Evolutionary conservation across 441 rosid genomes (phyloP).

Genomic region (Pelargonium citronellum): DNA sequence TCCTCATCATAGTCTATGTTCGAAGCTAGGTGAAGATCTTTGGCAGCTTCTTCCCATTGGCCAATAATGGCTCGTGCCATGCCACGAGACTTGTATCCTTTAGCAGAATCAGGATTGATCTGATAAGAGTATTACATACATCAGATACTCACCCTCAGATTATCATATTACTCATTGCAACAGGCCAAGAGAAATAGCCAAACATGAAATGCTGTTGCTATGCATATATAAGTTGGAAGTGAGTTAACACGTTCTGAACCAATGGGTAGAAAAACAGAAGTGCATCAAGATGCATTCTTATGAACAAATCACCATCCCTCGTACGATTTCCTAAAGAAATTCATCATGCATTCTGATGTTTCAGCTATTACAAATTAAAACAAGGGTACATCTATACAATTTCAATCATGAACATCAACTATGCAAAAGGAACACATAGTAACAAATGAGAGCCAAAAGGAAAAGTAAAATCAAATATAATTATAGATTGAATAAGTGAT

Average conservation of each 20-base stretch:
- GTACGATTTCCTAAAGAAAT: no score
- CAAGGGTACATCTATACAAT: no score
- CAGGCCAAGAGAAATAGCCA: not conserved
- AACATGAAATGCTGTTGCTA: not conserved
- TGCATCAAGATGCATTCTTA: no score
- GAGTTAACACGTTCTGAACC: not conserved
- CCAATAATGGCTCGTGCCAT: constrained; percentile 85
- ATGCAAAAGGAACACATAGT: no score
- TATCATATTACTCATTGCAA: not conserved
- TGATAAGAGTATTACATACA: constrained; percentile 23
- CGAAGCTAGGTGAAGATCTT: constrained; percentile 84
- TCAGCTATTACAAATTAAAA: no score
- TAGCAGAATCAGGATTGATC: constrained; percentile 96
- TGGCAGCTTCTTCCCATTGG: constrained; percentile 87
- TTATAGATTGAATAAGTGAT: not conserved
- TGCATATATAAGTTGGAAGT: not conserved
- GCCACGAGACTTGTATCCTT: constrained; percentile 89
- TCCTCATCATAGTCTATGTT: constrained; percentile 85
- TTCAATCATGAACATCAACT: no score
- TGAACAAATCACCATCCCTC: no score
- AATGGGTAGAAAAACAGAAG: no score
- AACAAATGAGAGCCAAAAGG: no score
- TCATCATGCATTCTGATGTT: no score
- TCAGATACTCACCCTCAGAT: constrained; percentile 11
- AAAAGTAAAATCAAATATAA: not conserved